Percentiles rank a stretch among this genome's conserved stretches.
phyloP scores from a whole-genome alignment of 2,329 filamentous ascomycete species.

The Didymellaceae sp. region DNA sequence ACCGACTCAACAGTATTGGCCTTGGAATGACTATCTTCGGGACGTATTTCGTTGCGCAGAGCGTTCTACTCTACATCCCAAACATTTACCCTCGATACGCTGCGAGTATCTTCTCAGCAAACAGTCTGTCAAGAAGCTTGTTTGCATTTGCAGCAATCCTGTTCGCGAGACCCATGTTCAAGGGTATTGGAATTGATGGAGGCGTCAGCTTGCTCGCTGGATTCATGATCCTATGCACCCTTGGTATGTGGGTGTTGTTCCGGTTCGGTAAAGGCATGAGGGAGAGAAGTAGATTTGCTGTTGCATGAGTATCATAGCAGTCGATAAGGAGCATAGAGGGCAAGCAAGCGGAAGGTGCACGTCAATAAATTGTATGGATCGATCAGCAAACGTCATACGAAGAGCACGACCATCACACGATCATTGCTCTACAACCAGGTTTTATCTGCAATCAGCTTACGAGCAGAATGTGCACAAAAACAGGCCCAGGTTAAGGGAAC shows the following conservation, averaged over 20 bases:
- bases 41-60: slow-evolving; percentile 52
- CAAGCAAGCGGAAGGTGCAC: background rate
- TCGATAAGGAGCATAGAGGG: background rate
- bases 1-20: slow-evolving; percentile 46
- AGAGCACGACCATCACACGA: no score
- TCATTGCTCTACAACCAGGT: no score
- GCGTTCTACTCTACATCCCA: slow-evolving; percentile 66
- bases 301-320: slow-evolving; percentile 11
- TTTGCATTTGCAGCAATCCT: slow-evolving; percentile 66
- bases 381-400: no score
- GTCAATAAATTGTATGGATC: no score
- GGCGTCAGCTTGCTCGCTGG: slow-evolving; percentile 65
- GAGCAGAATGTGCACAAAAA: no score
- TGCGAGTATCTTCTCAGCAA: slow-evolving; percentile 65
- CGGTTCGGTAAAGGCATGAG: slow-evolving; percentile 63
- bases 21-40: slow-evolving; percentile 55
- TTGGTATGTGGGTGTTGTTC: slow-evolving; percentile 65
- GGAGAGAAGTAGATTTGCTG: slow-evolving; percentile 64
- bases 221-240: slow-evolving; percentile 49
- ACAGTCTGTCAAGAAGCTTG: slow-evolving; percentile 61
- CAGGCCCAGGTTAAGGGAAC: no score
- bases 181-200: slow-evolving; percentile 62
- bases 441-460: no score
- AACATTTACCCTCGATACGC: slow-evolving; percentile 63
- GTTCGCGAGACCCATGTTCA: slow-evolving; percentile 65